Conservation (phyloP, 2,329 filamentous ascomycete genomes). For the Stachybotrys elegans region DNA sequence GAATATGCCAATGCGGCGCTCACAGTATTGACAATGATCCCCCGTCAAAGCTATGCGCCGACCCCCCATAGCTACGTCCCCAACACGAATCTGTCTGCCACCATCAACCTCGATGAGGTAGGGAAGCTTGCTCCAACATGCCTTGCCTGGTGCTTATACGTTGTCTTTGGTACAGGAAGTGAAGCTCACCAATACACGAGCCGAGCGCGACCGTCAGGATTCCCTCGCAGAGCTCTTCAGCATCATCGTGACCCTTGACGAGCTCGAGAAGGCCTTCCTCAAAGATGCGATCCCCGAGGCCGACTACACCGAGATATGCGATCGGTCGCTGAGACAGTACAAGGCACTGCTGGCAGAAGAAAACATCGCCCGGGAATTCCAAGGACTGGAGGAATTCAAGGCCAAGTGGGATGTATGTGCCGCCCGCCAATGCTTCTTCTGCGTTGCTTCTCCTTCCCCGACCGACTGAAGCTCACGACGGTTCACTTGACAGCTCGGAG, state of each 20-base stretch:
- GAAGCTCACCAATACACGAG: slow-evolving; percentile 79
- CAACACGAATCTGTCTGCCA: slow-evolving; percentile 74
- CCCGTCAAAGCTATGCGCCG: slow-evolving; percentile 73
- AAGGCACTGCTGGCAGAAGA: slow-evolving; percentile 91
- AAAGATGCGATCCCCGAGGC: slow-evolving; percentile 89
- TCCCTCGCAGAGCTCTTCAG: slow-evolving; percentile 96
- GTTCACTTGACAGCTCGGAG: slow-evolving; percentile 70
- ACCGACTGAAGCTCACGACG: too few species aligned
- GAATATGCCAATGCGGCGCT: slow-evolving; percentile 23
- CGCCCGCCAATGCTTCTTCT: background rate
- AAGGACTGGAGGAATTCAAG: slow-evolving; percentile 87
- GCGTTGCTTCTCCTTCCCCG: background rate
- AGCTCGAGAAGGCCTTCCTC: slow-evolving; percentile 92
- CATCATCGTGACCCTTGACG: slow-evolving; percentile 92
- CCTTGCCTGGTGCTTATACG: slow-evolving; percentile 10
- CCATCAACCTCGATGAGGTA: slow-evolving; percentile 91
- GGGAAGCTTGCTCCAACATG: slow-evolving; percentile 9
- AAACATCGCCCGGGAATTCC: slow-evolving; percentile 81
- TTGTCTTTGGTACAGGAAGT: slow-evolving; percentile 63
- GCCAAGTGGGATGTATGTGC: slow-evolving; percentile 77
- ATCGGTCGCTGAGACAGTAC: slow-evolving; percentile 91
- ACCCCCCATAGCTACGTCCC: slow-evolving; percentile 90
- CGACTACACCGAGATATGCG: slow-evolving; percentile 96
- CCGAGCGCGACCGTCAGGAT: slow-evolving; percentile 89
- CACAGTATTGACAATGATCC: slow-evolving; percentile 39